Conservation (phyloP, 345 rosid genomes). For the Ailanthus altissimus region DNA sequence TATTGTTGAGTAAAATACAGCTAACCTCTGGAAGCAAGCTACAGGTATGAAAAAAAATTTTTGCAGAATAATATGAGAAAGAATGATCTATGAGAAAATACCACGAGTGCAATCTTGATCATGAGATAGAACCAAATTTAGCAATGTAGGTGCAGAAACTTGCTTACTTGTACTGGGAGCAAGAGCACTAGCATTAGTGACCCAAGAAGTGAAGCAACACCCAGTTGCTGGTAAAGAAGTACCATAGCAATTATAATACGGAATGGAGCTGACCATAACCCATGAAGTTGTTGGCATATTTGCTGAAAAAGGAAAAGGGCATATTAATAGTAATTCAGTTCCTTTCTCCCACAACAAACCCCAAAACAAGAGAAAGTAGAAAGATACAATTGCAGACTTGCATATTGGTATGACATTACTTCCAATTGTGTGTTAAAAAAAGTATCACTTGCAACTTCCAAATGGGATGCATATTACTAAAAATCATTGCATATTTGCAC, state of each 20-base stretch:
- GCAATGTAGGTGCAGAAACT: too few species aligned
- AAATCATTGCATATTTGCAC: background rate
- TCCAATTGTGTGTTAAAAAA: background rate
- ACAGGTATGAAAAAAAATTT: background rate
- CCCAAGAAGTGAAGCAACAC: constrained; percentile 90
- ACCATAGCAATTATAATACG: constrained; percentile 77
- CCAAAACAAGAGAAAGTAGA: too few species aligned
- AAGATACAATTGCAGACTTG: background rate
- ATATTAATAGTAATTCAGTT: constrained; percentile 10
- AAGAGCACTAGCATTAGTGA: constrained; percentile 73
- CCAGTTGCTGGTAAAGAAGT: constrained; percentile 87
- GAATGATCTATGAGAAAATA: too few species aligned
- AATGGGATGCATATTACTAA: background rate
- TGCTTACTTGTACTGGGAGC: constrained; percentile 76
- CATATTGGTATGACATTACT: background rate
- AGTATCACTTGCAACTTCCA: background rate
- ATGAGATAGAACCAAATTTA: too few species aligned
- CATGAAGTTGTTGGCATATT: constrained; percentile 82
- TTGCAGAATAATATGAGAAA: background rate
- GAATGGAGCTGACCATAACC: constrained; percentile 96
- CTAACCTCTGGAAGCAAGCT: background rate
- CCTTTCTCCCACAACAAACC: background rate
- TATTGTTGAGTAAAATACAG: background rate
- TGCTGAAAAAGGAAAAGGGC: constrained; percentile 50
- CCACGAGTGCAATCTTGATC: too few species aligned